phyloP scores from a whole-genome alignment of 169 alveolate genomes.

The Gregarina niphandrodes region DNA sequence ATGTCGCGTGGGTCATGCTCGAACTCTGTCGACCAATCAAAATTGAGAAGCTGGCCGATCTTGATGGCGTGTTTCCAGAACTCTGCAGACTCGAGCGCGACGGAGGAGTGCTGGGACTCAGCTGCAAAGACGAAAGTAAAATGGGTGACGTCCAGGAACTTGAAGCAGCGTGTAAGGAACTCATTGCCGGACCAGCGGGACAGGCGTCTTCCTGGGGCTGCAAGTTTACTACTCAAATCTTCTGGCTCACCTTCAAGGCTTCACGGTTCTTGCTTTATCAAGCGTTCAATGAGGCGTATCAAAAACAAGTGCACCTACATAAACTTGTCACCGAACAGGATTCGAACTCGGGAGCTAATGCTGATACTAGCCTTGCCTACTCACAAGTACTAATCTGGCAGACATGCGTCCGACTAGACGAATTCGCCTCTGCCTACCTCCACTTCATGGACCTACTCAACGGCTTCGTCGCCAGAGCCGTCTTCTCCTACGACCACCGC shows the following conservation, averaged over 20 bases:
- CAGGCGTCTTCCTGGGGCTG: constrained; percentile 26
- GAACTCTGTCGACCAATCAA: constrained; percentile 18
- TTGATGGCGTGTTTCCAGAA: constrained; percentile 1
- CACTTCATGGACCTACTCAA: background rate
- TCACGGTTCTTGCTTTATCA: constrained; percentile 42
- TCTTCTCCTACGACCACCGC: background rate
- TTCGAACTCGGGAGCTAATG: constrained; percentile 20
- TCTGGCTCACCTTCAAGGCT: constrained; percentile 46
- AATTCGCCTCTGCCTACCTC: constrained; percentile 20
- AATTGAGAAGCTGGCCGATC: constrained; percentile 15
- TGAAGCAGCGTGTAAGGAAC: constrained; percentile 3
- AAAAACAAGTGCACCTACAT: constrained; percentile 25
- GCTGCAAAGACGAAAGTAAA: no score
- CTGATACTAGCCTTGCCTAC: constrained; percentile 23
- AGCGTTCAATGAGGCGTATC: constrained; percentile 18
- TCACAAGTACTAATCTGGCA: constrained; percentile 26
- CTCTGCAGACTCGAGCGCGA: constrained; percentile 3
- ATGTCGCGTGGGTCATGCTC: constrained; percentile 14
- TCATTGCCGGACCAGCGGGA: constrained; percentile 4
- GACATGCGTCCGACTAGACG: constrained; percentile 20
- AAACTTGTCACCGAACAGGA: constrained; percentile 12
- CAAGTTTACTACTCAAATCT: constrained; percentile 47
- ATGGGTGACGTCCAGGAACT: no score
- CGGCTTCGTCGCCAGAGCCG: background rate
- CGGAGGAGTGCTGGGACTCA: constrained; percentile 7